Base-by-base conservation (phyloP, 2,329 filamentous ascomycete species). In the Chaetomium sp. region DNA sequence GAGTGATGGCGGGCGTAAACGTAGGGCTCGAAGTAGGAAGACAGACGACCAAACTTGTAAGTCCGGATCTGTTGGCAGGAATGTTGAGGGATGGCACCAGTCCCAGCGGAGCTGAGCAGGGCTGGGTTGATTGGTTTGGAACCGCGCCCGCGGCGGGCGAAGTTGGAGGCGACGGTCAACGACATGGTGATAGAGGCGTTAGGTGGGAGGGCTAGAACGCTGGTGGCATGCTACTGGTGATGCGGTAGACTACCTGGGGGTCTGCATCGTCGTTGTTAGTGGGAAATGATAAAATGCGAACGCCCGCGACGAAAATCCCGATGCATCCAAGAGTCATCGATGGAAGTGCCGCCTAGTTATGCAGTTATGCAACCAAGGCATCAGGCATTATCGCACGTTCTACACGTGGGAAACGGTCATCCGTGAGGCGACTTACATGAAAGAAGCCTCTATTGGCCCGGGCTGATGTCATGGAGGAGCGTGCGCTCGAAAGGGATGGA, bases 31-130 rank as follows among this genome's bases (percentile, higher is more conserved):
- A 53, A 38, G 37, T 53, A 72, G 6, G 74, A 71, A 74, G 78
- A 80, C 14, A 72, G 61, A 14, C 62, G 59, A 51, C 72, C 74
- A 56, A 81, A 74, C 57, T 78, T 76, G 58, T 81, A 79, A 38
- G 64, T 65, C 38, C 81, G 76, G 37, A 62, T 68, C 59, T 79
- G 77, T 58, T 79, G 76, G 44, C 72, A 68, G 14, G 62, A 65
- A 48, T 67, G 67, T 37, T 63, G 62, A 14, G 62, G 46, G 11
- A 65, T 46, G 37, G 65, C 63, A 33, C 61, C 45, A 34, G 48
- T 51, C 5, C 40, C 43, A 14, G 54, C 27, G 33, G 53, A 51
- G 43, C 50, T 37, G 34, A 59, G 54, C 10, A 52, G 33, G 11
- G 35, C 46, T 2, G 55, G 55, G 14, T 59, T 54, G 14, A 62